Conservation (phyloP, 2,329 filamentous ascomycete species). For the Colletotrichum chlorophyti region DNA sequence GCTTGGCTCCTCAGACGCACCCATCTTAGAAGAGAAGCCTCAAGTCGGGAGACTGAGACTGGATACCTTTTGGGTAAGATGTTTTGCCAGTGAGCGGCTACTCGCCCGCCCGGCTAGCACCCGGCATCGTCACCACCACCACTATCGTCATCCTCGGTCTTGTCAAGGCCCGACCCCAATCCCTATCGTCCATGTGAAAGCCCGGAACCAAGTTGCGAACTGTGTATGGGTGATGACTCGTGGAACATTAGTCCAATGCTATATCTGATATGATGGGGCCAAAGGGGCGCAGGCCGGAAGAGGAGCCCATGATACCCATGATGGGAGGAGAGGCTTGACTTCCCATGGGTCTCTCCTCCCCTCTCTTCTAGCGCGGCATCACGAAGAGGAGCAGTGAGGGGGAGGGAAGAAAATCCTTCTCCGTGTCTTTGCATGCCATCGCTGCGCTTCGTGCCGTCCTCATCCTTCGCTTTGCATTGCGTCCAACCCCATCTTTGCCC, state of each 20-base stretch:
- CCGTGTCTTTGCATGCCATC: neutral
- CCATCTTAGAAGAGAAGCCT: neutral
- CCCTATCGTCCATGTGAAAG: too few relatives aligned
- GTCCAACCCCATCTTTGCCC: neutral
- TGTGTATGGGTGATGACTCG: constrained; percentile 13
- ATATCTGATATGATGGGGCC: constrained; percentile 1
- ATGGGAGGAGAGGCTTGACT: too few relatives aligned
- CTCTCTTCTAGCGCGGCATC: neutral
- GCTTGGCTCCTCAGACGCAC: constrained; percentile 15
- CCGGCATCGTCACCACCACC: neutral
- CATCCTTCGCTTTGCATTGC: too few relatives aligned
- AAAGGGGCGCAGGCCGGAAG: neutral
- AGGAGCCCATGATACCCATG: constrained; percentile 4
- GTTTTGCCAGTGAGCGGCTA: neutral
- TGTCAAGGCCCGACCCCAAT: too few relatives aligned
- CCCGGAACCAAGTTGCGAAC: neutral
- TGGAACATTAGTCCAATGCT: neutral
- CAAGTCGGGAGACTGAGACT: neutral
- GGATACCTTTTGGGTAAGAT: constrained; percentile 1
- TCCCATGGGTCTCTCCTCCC: neutral
- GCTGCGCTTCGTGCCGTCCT: too few relatives aligned
- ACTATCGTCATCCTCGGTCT: neutral
- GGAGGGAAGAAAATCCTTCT: neutral
- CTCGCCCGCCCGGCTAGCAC: neutral
- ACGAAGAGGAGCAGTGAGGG: too few relatives aligned